Conservation (phyloP, 208 protist genomes). For the Wallacemonas sp. region DNA sequence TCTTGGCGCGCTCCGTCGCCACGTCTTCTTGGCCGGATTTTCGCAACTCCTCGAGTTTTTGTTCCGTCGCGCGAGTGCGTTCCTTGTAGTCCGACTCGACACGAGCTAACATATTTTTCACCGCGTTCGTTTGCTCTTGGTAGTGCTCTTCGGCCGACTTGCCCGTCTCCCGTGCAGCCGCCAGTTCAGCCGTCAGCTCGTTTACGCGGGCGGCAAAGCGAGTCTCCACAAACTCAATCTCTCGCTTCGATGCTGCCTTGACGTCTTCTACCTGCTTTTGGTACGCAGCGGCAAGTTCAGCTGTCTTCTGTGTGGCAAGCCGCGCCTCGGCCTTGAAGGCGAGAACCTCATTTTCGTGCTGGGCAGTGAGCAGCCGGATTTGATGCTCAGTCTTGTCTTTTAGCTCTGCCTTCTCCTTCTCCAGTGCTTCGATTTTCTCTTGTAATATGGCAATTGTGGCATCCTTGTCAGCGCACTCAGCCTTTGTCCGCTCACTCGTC, state of each 20-base stretch:
- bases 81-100: slow-evolving; percentile 83
- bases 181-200: slow-evolving; percentile 63
- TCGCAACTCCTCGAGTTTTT: slow-evolving; percentile 58
- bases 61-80: slow-evolving; percentile 48
- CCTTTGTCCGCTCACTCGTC: slow-evolving; percentile 46
- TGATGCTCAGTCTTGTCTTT: slow-evolving; percentile 67
- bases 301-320: slow-evolving; percentile 44
- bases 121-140: slow-evolving; percentile 38
- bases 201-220: slow-evolving; percentile 54
- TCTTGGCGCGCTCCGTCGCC: slow-evolving; percentile 34
- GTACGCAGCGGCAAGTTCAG: slow-evolving; percentile 47
- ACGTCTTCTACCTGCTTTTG: slow-evolving; percentile 78
- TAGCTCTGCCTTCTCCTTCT: slow-evolving; percentile 36
- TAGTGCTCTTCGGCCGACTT: slow-evolving; percentile 50
- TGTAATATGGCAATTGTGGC: slow-evolving; percentile 29
- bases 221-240: slow-evolving; percentile 74
- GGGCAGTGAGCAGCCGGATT: slow-evolving; percentile 60
- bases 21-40: slow-evolving; percentile 43
- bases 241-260: slow-evolving; percentile 52
- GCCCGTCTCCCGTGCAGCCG: slow-evolving; percentile 39
- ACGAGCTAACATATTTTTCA: slow-evolving; percentile 48
- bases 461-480: slow-evolving; percentile 46
- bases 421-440: slow-evolving; percentile 24
- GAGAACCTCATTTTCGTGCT: slow-evolving; percentile 67
- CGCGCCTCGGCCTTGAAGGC: slow-evolving; percentile 50